These are phyloP conservation scores for Brassica nigra DNA, from an alignment of 345 rosid genomes.

Conservation along the genomic window DNA sequence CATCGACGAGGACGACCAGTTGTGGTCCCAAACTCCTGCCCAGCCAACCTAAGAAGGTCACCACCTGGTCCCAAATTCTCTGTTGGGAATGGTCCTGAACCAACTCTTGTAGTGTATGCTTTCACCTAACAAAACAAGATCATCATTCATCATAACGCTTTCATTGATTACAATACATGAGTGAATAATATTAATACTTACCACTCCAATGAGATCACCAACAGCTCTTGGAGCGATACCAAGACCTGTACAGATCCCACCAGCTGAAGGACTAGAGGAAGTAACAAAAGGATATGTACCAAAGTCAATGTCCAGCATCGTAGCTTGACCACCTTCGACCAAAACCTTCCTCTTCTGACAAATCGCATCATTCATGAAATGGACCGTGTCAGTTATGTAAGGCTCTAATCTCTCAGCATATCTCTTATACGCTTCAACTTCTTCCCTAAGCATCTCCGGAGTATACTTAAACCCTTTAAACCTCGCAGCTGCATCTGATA, in stretches of 20 bases:
- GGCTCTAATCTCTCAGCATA: slow-evolving; percentile 95
- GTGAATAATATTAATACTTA: slow-evolving; percentile 38
- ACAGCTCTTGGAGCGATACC: slow-evolving; percentile 91
- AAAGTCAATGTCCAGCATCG: slow-evolving; percentile 96
- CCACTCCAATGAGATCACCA: slow-evolving; percentile 96
- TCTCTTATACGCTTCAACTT: slow-evolving; percentile 91
- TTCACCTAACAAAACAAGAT: slow-evolving; percentile 59
- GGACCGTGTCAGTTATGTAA: slow-evolving; percentile 79
- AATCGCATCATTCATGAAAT: slow-evolving; percentile 79
- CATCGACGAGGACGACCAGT: slow-evolving; percentile 99
- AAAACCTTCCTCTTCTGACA: slow-evolving; percentile 73
- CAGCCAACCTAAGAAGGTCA: slow-evolving; percentile 82
- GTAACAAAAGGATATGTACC: slow-evolving; percentile 98
- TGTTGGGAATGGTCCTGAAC: slow-evolving; percentile 98
- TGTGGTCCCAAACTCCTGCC: slow-evolving; percentile 96
- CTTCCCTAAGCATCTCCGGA: slow-evolving; percentile 75
- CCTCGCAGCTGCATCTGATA: slow-evolving; percentile 79
- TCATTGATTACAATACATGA: slow-evolving; percentile 1
- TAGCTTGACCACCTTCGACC: slow-evolving; percentile 99
- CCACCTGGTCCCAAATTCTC: slow-evolving; percentile 90
- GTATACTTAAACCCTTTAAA: slow-evolving; percentile 69
- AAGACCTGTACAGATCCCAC: slow-evolving; percentile 95
- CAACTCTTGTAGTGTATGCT: slow-evolving; percentile 96
- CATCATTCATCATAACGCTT: slow-evolving; percentile 2
- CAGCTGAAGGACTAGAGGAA: slow-evolving; percentile 97